Conservation (phyloP, 2,329 filamentous ascomycete genomes). For the Diaporthe nobilis region DNA sequence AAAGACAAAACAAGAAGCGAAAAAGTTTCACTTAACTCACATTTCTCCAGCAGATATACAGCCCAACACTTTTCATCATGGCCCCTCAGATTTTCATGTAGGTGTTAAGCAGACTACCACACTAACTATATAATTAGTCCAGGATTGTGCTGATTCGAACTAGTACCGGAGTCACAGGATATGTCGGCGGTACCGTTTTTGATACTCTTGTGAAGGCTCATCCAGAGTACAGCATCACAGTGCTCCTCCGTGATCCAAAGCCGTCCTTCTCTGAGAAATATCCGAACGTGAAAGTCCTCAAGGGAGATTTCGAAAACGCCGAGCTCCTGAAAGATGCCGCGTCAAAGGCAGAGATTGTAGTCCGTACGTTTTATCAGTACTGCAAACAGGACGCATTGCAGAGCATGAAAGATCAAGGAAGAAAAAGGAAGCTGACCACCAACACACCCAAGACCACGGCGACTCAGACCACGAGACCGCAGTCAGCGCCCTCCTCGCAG, state of each 20-base stretch:
- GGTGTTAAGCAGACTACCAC: no score
- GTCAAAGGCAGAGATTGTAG: conserved; percentile 12
- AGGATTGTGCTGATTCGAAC: background rate
- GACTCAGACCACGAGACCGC: background rate
- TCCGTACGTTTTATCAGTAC: background rate
- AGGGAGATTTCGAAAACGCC: background rate
- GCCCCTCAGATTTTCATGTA: conserved; percentile 2
- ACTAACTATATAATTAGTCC: no score
- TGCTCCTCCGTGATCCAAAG: background rate
- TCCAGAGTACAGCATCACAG: background rate
- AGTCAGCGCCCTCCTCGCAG: conserved; percentile 1
- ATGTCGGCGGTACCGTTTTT: conserved; percentile 10
- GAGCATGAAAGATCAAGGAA: background rate
- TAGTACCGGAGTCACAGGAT: conserved; percentile 7
- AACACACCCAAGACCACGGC: conserved; percentile 6
- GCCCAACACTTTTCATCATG: background rate
- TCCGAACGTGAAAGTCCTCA: background rate
- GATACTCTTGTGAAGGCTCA: background rate
- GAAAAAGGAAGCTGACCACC: background rate
- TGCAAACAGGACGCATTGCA: background rate
- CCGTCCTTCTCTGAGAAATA: background rate
- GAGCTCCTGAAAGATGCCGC: background rate
- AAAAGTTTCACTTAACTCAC: background rate
- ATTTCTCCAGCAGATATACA: background rate
- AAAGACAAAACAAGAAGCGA: background rate